Base-by-base conservation (phyloP, 495 filamentous ascomycete species). In the Hyaloscypha variabilis region DNA sequence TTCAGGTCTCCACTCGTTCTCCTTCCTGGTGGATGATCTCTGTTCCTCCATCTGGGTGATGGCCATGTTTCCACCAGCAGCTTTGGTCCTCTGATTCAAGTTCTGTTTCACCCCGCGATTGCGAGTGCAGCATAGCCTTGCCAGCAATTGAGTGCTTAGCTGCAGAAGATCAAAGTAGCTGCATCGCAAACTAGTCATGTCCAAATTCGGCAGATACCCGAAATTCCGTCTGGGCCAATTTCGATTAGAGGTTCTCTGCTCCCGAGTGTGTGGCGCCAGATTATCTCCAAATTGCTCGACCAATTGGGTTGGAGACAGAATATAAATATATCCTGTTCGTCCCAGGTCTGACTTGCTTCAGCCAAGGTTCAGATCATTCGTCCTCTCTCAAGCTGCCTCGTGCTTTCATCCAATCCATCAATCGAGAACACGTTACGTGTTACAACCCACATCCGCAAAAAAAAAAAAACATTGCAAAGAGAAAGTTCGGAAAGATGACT, bases 291-390 rank as follows among this genome's bases (percentile, higher is more conserved):
- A 34, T 3, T 13, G 30, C 31, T 34, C 31, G 31, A 34, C 31
- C 31, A 34, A 34, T 34, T 34, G 3, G 23, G 14, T 29, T 1
- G 8, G 17, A 57, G 19, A 19, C 6, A 65, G 46, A 19, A 55
- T 59, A 65, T 65, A 65, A 53, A 65, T 36, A 59, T 19, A 14
- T 29, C 42, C 14, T 17, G 1, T 19, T 46, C 49, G 24, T 58
- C 53, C 53, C 39, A 46, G 11, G 39, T 46, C 39, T 46, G 39
- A 46, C 39, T n/a, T n/a, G n/a, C n/a, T 46, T 46, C 39, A 46
- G 39, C 39, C 17, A 46, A 46, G 39, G 39, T 46, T 46, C 39
- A 46, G 39, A 46, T 46, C 39, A 46, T 19, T 14, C 39, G 39
- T 17, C 39, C 39, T 19, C 39, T 10, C 6, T 17, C 19, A 4